Base-by-base conservation (phyloP, 2,329 filamentous ascomycete species). In the Neurospora crassa region DNA sequence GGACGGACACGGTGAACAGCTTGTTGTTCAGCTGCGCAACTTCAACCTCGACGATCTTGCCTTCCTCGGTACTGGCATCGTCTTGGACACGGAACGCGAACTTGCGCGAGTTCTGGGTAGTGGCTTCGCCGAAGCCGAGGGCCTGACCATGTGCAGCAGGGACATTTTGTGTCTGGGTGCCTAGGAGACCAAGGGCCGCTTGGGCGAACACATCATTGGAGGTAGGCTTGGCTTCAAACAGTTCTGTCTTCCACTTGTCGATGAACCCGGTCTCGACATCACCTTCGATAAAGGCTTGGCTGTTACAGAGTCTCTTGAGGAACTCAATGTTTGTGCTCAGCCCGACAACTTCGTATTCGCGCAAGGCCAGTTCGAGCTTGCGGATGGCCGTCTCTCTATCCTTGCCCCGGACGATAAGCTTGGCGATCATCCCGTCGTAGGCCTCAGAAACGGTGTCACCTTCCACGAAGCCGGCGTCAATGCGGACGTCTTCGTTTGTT, bases 361-460 rank as follows among this genome's bases (percentile, higher is more conserved):
- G 91, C 12, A 99, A 84, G 0, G 96, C 94, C 4, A 90, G 84
- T 45, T 90, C 89, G 72, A 99, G 85, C 80, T 93, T 96, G 72
- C 92, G 90, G 68, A 99, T 91, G 3, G 94, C 93, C 37, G 92
- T 91, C 78, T 91, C 88, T 72, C 96, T 88, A 71, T 91, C 91
- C 18, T 89, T 87, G 0, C 92, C 96, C 71, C 92, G 89, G 6
- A 98, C 93, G 76, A 99, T 99, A 69, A 99, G 87, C 82, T 99
- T 99, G 67, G 96, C 93, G 75, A 99, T 97, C 96, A 99, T 99
- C 40, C 96, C 96, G 76, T 99, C 96, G 80, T 99, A 99, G 70
- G 96, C 92, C 72, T 95, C 93, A 0, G 94, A 96, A 2, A 99
- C 92, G 74, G 93, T 93, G 79, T 97, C 95, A 37, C 96, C 96